Evolutionary conservation across 768 basidiomycete genomes (phyloP).

Genomic region (Trametes maxima): DNA sequence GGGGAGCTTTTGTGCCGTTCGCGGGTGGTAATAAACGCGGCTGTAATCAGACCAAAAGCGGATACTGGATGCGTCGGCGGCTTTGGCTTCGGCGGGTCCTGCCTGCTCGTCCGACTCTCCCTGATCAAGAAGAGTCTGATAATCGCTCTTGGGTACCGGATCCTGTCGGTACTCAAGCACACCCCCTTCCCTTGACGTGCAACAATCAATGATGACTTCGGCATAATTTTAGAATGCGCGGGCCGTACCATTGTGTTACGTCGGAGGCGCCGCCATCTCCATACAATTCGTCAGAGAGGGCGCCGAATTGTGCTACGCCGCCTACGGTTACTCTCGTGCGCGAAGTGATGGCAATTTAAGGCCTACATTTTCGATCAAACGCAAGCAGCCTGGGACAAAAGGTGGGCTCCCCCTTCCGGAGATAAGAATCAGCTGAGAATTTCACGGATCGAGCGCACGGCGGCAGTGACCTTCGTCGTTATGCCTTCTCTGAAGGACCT

Average conservation of each 20-base stretch:
- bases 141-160: constrained; percentile 53
- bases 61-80: constrained; percentile 34
- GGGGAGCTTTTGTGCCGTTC: constrained; percentile 64
- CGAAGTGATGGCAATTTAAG: background rate
- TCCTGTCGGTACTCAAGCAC: constrained; percentile 55
- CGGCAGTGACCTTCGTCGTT: constrained; percentile 44
- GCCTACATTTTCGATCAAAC: constrained; percentile 68
- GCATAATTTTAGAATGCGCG: background rate
- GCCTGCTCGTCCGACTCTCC: constrained; percentile 23
- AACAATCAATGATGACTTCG: constrained; percentile 1
- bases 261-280: constrained; percentile 29
- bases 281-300: constrained; percentile 48
- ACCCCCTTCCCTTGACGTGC: constrained; percentile 46
- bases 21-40: constrained; percentile 64
- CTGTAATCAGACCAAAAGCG: constrained; percentile 74
- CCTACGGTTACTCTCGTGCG: background rate
- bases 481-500: constrained; percentile 70
- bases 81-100: background rate
- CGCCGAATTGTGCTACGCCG: constrained; percentile 64
- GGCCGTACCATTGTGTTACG: constrained; percentile 1
- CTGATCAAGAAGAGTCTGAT: constrained; percentile 49
- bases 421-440: constrained; percentile 5
- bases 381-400: constrained; percentile 65
- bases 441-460: constrained; percentile 1
- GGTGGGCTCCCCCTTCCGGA: constrained; percentile 45